These are phyloP conservation scores for Eleusine coracana DNA, from an alignment of 176 grass and related monocot genomes.

Conservation along the genomic window DNA sequence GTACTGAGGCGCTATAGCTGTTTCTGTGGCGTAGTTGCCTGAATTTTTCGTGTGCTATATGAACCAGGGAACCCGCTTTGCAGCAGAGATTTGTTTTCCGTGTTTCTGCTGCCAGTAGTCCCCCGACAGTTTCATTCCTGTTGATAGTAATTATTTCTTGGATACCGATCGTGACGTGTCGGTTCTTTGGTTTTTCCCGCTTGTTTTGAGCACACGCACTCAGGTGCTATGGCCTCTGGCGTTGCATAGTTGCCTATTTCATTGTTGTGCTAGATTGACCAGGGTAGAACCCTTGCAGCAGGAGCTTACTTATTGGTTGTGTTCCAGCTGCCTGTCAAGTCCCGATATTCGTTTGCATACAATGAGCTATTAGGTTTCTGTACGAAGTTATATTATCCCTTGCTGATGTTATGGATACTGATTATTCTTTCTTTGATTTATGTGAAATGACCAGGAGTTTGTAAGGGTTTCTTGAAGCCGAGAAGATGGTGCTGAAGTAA, in stretches of 20 bases:
- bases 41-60: conserved; percentile 30
- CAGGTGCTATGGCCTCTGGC: conserved; percentile 9
- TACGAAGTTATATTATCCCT: not conserved
- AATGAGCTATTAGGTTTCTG: not conserved
- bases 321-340: conserved; percentile 38
- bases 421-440: not conserved
- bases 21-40: conserved; percentile 14
- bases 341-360: not conserved
- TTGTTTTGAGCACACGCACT: conserved; percentile 4
- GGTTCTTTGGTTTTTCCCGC: not conserved
- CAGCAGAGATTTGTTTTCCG: conserved; percentile 9
- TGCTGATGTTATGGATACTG: not conserved
- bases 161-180: not conserved
- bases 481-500: conserved; percentile 90
- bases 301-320: not conserved
- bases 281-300: conserved; percentile 34
- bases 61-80: conserved; percentile 47
- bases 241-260: conserved; percentile 33
- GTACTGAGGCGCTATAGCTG: conserved; percentile 37
- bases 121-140: not conserved
- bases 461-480: conserved; percentile 42
- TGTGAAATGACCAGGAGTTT: not conserved
- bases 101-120: conserved; percentile 48
- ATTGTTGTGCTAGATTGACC: conserved; percentile 19
- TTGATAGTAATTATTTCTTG: not conserved